Evolutionary conservation across 2,329 filamentous ascomycete genomes (phyloP).

Genomic region (Colletotrichum scovillei): DNA sequence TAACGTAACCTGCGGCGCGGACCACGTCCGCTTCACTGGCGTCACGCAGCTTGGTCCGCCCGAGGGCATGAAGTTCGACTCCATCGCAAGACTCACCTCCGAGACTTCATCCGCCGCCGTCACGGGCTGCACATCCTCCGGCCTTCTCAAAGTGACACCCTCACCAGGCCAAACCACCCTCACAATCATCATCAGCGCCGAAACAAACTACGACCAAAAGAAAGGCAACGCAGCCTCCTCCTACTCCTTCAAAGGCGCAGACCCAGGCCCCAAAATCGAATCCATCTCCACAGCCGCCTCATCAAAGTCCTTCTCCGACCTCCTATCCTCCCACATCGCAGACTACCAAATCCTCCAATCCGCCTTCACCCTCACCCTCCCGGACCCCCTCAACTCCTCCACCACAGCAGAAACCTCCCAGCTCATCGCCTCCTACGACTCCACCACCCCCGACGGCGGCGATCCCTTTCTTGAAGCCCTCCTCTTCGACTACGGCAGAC

Average conservation of each 20-base stretch:
- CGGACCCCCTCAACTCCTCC: slow-evolving; percentile 53
- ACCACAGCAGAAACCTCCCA: slow-evolving; percentile 53
- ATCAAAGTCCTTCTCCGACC: slow-evolving; percentile 42
- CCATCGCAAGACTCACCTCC: slow-evolving; percentile 42
- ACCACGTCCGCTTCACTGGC: slow-evolving; percentile 46
- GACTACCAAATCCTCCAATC: slow-evolving; percentile 54
- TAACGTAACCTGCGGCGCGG: slow-evolving; percentile 46
- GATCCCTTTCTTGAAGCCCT: slow-evolving; percentile 65
- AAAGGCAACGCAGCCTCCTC: slow-evolving; percentile 55
- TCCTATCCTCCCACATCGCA: slow-evolving; percentile 49
- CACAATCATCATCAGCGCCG: slow-evolving; percentile 55
- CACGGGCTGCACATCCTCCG: slow-evolving; percentile 25
- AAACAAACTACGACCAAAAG: slow-evolving; percentile 62
- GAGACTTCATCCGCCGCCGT: slow-evolving; percentile 31
- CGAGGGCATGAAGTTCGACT: slow-evolving; percentile 57
- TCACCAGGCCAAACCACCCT: slow-evolving; percentile 39
- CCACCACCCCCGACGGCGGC: slow-evolving; percentile 52
- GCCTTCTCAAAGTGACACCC: slow-evolving; percentile 44
- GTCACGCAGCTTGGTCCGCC: slow-evolving; percentile 52
- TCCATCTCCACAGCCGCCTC: slow-evolving; percentile 46
- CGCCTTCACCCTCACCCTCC: slow-evolving; percentile 56
- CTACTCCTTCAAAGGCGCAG: slow-evolving; percentile 61
- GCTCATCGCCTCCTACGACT: slow-evolving; percentile 46
- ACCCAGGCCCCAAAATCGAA: slow-evolving; percentile 54
- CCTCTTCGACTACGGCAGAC: slow-evolving; percentile 64